Evolutionary conservation across 2,329 filamentous ascomycete genomes (phyloP).

Genomic region (Aspergillus quadrilineatus): DNA sequence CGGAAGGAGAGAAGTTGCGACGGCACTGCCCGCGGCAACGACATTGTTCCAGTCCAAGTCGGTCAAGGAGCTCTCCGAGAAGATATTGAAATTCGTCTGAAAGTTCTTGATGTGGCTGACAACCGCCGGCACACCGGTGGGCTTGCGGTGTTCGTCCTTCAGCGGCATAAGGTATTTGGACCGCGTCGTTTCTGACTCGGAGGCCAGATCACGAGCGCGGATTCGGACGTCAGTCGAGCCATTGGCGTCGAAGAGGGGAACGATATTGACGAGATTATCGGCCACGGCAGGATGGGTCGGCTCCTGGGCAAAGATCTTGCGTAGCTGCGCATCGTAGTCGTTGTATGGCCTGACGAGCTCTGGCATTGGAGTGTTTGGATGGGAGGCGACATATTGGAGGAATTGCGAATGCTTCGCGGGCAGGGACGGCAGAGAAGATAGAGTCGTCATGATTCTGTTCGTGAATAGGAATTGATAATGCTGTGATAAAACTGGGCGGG

Average conservation of each 20-base stretch:
- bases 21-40: conserved; percentile 76
- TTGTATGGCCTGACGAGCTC: conserved; percentile 38
- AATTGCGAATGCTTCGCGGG: conserved; percentile 29
- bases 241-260: conserved; percentile 33
- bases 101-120: conserved; percentile 69
- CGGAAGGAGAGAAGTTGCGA: conserved; percentile 74
- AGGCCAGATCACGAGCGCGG: conserved; percentile 33
- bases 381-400: conserved; percentile 25
- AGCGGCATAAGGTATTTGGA: conserved; percentile 38
- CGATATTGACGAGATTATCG: conserved; percentile 34
- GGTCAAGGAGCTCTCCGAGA: conserved; percentile 73
- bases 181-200: conserved; percentile 30
- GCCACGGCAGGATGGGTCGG: conserved; percentile 30
- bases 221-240: conserved; percentile 27
- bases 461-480: not conserved
- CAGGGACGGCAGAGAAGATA: conserved; percentile 21
- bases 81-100: conserved; percentile 74
- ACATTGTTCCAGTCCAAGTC: conserved; percentile 82
- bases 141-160: conserved; percentile 56
- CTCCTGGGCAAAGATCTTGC: conserved; percentile 42
- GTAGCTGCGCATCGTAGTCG: conserved; percentile 35
- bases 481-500: not conserved
- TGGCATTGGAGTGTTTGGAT: conserved; percentile 26
- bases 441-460: not conserved
- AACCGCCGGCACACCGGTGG: conserved; percentile 64